phyloP scores from a whole-genome alignment of 2,329 filamentous ascomycete species.

The Xenosphaeropsis pyriputrescens region DNA sequence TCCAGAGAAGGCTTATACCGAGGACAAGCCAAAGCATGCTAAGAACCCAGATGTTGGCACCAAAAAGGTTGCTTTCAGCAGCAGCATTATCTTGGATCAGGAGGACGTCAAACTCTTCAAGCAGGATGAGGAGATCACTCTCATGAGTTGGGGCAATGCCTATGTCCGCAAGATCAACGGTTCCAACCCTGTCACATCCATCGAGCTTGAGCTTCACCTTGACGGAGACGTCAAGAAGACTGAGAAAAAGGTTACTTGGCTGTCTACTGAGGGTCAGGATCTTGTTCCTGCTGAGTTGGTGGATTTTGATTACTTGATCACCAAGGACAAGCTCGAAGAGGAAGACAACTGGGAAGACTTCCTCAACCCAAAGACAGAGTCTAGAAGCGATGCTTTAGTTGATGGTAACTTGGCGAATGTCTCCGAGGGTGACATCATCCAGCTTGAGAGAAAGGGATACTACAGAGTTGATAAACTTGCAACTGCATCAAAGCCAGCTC shows the following conservation, averaged over 20 bases:
- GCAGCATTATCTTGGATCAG: constrained; percentile 69
- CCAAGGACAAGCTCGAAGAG: constrained; percentile 80
- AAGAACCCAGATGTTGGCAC: constrained; percentile 77
- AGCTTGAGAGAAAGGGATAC: constrained; percentile 88
- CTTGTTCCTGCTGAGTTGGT: constrained; percentile 73
- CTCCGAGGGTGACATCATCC: constrained; percentile 82
- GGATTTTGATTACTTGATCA: constrained; percentile 86
- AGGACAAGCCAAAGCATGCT: constrained; percentile 73
- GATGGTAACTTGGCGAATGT: constrained; percentile 68
- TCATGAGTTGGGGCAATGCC: constrained; percentile 95
- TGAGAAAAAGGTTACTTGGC: constrained; percentile 91
- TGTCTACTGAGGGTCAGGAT: constrained; percentile 58
- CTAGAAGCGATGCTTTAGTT: constrained; percentile 58
- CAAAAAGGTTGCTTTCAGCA: constrained; percentile 74
- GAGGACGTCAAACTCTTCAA: constrained; percentile 71
- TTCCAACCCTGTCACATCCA: constrained; percentile 43
- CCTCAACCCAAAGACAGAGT: constrained; percentile 61
- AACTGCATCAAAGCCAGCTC: constrained; percentile 39
- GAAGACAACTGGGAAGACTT: constrained; percentile 72
- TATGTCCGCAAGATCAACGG: constrained; percentile 55
- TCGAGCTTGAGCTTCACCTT: constrained; percentile 79
- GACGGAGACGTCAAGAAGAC: constrained; percentile 90
- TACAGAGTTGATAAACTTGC: constrained; percentile 65
- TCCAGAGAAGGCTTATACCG: constrained; percentile 43
- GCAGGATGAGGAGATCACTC: constrained; percentile 77